Conservation (phyloP, 192 early-diverging fungal genomes). For the Podila clonocystis region DNA sequence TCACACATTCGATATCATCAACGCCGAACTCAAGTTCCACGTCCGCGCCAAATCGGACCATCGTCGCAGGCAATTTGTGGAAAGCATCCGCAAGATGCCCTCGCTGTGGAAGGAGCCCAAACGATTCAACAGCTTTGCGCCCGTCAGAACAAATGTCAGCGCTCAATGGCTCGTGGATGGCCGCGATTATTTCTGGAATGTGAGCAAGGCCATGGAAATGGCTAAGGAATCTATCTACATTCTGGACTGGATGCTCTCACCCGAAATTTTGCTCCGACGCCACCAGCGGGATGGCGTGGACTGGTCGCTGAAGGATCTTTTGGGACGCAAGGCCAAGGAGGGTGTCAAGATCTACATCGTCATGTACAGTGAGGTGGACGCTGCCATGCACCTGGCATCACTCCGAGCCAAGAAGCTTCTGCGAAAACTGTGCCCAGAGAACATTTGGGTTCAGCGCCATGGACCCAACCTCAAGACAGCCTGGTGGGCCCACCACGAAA, state of each 20-base stretch:
- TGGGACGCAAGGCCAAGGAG: conserved; percentile 82
- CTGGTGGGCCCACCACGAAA: conserved; percentile 90
- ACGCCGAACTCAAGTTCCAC: conserved; percentile 68
- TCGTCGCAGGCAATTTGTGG: conserved; percentile 68
- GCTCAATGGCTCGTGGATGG: conserved; percentile 82
- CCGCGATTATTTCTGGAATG: conserved; percentile 76
- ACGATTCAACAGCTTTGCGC: conserved; percentile 80
- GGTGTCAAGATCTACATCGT: conserved; percentile 86
- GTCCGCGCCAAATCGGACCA: conserved; percentile 71
- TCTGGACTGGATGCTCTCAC: conserved; percentile 81
- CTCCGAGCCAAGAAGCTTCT: conserved; percentile 77
- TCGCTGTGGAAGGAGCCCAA: conserved; percentile 66
- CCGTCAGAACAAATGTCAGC: conserved; percentile 66
- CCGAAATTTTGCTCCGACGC: conserved; percentile 75
- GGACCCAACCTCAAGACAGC: conserved; percentile 71
- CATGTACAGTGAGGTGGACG: conserved; percentile 84
- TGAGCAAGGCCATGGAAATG: conserved; percentile 74
- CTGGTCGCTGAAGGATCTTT: conserved; percentile 76
- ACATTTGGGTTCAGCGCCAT: conserved; percentile 84
- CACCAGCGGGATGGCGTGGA: conserved; percentile 71
- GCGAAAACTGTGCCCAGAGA: conserved; percentile 67
- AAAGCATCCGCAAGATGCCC: conserved; percentile 62
- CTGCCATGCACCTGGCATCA: conserved; percentile 76
- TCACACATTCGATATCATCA: conserved; percentile 65
- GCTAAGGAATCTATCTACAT: conserved; percentile 77